These are phyloP conservation scores for Rhododendron griersonianum DNA, from an alignment of 148 eudicot species.

Conservation along the genomic window DNA sequence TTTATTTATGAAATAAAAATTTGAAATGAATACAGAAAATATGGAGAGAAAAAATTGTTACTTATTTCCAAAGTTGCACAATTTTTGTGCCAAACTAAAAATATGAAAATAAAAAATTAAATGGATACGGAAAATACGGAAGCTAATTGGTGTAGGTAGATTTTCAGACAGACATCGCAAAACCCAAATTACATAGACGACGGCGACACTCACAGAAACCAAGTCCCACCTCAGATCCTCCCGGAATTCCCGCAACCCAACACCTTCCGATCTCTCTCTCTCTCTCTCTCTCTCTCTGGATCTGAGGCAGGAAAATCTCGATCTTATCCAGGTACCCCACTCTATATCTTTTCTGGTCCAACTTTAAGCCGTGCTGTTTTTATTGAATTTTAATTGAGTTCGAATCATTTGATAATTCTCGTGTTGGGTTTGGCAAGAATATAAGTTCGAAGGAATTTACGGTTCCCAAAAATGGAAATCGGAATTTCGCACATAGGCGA, in stretches of 20 bases:
- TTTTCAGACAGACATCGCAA: neutral
- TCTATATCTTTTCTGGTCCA: neutral
- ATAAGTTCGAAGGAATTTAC: neutral
- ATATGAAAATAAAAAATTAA: too few species aligned
- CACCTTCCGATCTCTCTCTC: conserved; percentile 1
- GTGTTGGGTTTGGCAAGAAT: neutral
- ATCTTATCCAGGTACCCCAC: neutral
- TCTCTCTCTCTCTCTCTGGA: neutral
- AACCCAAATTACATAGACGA: neutral
- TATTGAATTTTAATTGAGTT: neutral
- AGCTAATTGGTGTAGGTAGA: neutral
- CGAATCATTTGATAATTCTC: neutral
- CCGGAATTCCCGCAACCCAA: neutral
- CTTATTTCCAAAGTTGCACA: too few species aligned
- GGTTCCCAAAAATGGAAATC: neutral
- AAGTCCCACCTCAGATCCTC: neutral
- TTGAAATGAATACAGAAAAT: too few species aligned
- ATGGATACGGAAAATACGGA: neutral
- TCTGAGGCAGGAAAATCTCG: neutral
- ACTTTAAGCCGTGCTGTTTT: neutral
- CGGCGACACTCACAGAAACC: neutral
- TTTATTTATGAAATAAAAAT: too few species aligned
- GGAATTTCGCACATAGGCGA: neutral
- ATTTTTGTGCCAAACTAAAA: too few species aligned
- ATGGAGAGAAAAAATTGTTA: too few species aligned